phyloP scores from a whole-genome alignment of 2,329 filamentous ascomycete genomes.

The Davidsoniella australis region DNA sequence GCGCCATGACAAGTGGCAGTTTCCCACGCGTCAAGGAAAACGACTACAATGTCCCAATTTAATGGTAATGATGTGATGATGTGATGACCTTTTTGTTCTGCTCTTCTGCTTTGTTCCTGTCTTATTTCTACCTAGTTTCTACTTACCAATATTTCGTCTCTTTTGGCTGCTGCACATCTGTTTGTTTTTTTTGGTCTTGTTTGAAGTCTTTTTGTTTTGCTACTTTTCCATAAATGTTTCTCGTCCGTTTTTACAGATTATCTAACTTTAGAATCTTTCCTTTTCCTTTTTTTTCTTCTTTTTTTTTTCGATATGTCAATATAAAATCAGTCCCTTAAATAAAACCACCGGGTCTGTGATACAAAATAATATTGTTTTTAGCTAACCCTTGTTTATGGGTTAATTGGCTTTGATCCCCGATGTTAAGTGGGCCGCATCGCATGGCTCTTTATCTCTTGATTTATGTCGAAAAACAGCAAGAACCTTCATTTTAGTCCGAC shows the following conservation, averaged over 20 bases:
- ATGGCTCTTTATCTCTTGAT: too few relatives aligned
- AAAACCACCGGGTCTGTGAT: not conserved
- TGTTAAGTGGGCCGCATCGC: too few relatives aligned
- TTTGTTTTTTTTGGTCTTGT: too few relatives aligned
- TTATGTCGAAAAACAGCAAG: not conserved
- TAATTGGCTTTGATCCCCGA: too few relatives aligned
- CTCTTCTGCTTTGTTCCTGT: not conserved
- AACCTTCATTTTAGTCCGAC: not conserved
- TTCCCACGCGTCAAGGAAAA: slow-evolving; percentile 17
- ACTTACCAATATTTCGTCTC: too few relatives aligned
- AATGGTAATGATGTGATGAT: not conserved
- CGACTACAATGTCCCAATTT: slow-evolving; percentile 8
- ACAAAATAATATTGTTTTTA: not conserved
- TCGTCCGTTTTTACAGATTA: too few relatives aligned
- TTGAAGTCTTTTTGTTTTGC: too few relatives aligned
- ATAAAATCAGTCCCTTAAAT: not conserved
- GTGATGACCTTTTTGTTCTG: not conserved
- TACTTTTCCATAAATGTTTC: too few relatives aligned
- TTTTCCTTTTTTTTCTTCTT: not conserved
- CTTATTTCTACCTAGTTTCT: too few relatives aligned
- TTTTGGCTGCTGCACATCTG: too few relatives aligned
- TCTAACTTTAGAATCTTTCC: not conserved
- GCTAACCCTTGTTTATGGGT: too few relatives aligned
- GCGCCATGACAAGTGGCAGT: slow-evolving; percentile 18
- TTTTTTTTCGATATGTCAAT: not conserved